Conservation (phyloP, 78 protist species). For the Protostelium mycophagum region DNA sequence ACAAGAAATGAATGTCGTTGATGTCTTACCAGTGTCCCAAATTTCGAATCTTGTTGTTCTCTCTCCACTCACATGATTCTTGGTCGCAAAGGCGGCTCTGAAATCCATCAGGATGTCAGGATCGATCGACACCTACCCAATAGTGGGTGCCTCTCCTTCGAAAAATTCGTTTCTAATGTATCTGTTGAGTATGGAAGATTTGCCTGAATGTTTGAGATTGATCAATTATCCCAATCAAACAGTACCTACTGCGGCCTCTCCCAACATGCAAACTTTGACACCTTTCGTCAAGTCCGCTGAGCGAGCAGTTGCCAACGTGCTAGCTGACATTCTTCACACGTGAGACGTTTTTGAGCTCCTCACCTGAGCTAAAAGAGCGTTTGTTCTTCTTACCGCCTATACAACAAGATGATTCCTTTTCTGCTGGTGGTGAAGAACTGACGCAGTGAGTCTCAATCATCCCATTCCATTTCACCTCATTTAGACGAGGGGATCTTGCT, state of each 20-base stretch:
- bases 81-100: slow-evolving; percentile 93
- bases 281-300: not conserved
- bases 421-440: too few relatives aligned
- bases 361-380: too few relatives aligned
- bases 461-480: too few relatives aligned
- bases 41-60: slow-evolving; percentile 94
- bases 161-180: not conserved
- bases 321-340: too few relatives aligned
- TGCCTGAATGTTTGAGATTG: not conserved
- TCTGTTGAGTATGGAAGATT: not conserved
- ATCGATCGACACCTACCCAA: not conserved
- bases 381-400: too few relatives aligned
- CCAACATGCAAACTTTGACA: not conserved
- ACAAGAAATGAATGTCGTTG: too few relatives aligned
- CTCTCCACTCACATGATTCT: slow-evolving; percentile 83
- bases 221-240: not conserved
- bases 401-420: too few relatives aligned
- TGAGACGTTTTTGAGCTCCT: too few relatives aligned
- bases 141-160: not conserved
- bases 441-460: too few relatives aligned
- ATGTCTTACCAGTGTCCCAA: slow-evolving; percentile 73
- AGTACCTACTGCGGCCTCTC: not conserved
- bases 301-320: too few relatives aligned
- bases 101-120: not conserved
- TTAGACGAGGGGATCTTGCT: too few relatives aligned